Conservation (phyloP, 2,329 filamentous ascomycete species). For the Pseudogymnoascus verrucosus region DNA sequence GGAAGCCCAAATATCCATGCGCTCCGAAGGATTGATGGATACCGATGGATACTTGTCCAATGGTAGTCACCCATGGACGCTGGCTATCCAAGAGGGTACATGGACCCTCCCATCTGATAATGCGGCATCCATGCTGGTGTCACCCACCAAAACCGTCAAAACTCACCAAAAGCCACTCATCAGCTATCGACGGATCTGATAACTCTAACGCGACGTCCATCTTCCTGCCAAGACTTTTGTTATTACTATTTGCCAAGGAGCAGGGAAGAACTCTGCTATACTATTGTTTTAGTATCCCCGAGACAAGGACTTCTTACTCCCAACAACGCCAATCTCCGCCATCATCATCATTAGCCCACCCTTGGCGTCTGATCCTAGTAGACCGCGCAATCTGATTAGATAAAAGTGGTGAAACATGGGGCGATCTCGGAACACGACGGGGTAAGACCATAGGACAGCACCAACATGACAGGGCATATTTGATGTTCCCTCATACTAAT, state of each 20-base stretch:
- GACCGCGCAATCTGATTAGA: background rate
- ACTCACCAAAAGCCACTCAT: background rate
- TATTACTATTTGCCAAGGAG: background rate
- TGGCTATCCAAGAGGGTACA: background rate
- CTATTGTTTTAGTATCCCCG: background rate
- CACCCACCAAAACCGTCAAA: constrained; percentile 2
- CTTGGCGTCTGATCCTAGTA: background rate
- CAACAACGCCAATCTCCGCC: background rate
- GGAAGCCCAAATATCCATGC: background rate
- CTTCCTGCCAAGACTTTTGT: background rate
- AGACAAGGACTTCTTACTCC: background rate
- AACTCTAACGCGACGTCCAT: constrained; percentile 6
- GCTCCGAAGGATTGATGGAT: background rate
- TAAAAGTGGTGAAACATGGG: background rate
- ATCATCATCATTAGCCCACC: background rate
- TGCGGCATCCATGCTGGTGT: background rate
- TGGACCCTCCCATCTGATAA: background rate
- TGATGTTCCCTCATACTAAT: background rate
- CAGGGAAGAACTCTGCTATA: background rate
- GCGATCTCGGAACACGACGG: background rate
- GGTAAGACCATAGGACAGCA: background rate
- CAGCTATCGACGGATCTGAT: constrained; percentile 3
- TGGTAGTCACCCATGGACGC: background rate
- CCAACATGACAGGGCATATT: background rate
- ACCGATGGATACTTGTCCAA: background rate